phyloP scores from a whole-genome alignment of 1,139 yeast genomes.

The Yamadazyma diospyri region DNA sequence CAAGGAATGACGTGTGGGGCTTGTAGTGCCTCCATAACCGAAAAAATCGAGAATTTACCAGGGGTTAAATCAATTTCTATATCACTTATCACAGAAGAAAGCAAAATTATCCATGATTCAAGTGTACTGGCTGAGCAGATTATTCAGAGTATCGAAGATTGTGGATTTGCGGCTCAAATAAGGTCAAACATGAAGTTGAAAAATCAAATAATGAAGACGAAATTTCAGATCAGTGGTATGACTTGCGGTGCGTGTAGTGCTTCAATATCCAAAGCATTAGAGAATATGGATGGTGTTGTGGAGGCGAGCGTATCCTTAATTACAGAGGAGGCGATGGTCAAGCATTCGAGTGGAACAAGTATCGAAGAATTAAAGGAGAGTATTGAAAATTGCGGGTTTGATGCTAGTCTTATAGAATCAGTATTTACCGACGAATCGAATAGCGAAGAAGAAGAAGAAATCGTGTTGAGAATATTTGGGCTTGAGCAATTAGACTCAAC shows the following conservation, averaged over 20 bases:
- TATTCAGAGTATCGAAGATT: slow-evolving; percentile 24
- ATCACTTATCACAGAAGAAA: slow-evolving; percentile 35
- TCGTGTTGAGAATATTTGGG: slow-evolving; percentile 34
- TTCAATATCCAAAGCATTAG: slow-evolving; percentile 56
- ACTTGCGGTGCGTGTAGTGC: slow-evolving; percentile 83
- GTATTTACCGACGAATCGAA: slow-evolving; percentile 1
- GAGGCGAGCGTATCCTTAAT: slow-evolving; percentile 62
- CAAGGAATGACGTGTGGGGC: slow-evolving; percentile 43
- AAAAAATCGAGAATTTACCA: slow-evolving; percentile 20
- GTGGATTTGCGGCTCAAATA: slow-evolving; percentile 34
- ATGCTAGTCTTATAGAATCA: slow-evolving; percentile 36
- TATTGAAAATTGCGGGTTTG: slow-evolving; percentile 79
- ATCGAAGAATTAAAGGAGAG: slow-evolving; percentile 37
- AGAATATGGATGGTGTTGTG: slow-evolving; percentile 43
- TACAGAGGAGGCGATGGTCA: slow-evolving; percentile 67
- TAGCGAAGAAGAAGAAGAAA: slow-evolving; percentile 26
- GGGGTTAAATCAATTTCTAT: slow-evolving; percentile 29
- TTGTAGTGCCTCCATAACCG: slow-evolving; percentile 37
- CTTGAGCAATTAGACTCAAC: slow-evolving; percentile 3
- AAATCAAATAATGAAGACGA: slow-evolving; percentile 1
- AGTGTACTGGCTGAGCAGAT: slow-evolving; percentile 14
- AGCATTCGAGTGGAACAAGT: slow-evolving; percentile 34
- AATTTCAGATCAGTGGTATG: slow-evolving; percentile 60
- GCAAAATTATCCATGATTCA: slow-evolving; percentile 22
- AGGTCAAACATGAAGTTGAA: neutral